phyloP scores from a whole-genome alignment of 2,329 filamentous ascomycete species.

The Cladosporium cucumerinum region DNA sequence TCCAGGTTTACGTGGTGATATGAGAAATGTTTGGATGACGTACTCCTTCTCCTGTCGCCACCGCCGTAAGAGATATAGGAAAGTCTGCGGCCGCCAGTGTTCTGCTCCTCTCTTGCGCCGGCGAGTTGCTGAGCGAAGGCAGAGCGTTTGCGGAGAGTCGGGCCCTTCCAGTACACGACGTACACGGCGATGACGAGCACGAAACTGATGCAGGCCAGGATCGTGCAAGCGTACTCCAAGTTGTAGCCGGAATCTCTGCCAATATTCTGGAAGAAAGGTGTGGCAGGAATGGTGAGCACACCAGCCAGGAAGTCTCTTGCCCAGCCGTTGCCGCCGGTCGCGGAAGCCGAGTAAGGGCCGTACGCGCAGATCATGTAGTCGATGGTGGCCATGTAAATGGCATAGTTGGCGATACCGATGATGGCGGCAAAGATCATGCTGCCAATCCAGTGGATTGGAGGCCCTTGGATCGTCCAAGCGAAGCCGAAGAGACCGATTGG shows the following conservation, averaged over 20 bases:
- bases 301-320: constrained; percentile 72
- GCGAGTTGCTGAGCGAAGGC: constrained; percentile 51
- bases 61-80: constrained; percentile 28
- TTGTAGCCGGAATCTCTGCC: constrained; percentile 35
- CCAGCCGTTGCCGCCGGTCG: constrained; percentile 74
- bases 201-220: constrained; percentile 51
- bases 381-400: constrained; percentile 45
- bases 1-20: neutral
- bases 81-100: constrained; percentile 27
- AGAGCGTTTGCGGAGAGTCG: constrained; percentile 49
- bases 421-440: constrained; percentile 65
- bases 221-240: constrained; percentile 55
- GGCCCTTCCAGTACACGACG: constrained; percentile 57
- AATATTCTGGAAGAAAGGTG: constrained; percentile 54
- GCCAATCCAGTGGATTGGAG: constrained; percentile 64
- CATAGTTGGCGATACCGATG: constrained; percentile 67
- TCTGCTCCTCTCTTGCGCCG: constrained; percentile 23
- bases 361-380: constrained; percentile 69
- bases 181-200: constrained; percentile 56
- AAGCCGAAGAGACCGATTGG: constrained; percentile 70
- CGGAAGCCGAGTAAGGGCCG: constrained; percentile 68
- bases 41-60: constrained; percentile 23
- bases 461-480: constrained; percentile 66
- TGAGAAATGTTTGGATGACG: constrained; percentile 15
- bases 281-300: constrained; percentile 66